These are phyloP conservation scores for Ochetophila trinervis DNA, from an alignment of 306 rosid species.

Conservation along the genomic window DNA sequence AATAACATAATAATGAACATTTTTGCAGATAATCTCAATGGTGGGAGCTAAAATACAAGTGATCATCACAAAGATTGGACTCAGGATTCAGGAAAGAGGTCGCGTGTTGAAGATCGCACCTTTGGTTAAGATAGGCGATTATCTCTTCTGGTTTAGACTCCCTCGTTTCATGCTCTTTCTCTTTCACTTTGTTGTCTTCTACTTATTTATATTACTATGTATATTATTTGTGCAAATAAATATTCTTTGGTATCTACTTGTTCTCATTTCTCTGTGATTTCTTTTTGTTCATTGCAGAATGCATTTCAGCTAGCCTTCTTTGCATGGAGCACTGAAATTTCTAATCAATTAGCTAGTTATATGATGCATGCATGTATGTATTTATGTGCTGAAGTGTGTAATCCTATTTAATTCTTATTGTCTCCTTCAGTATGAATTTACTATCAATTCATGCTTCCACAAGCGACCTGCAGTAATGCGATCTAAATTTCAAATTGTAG, in stretches of 20 bases:
- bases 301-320: constrained; percentile 81
- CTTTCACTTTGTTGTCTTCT: constrained; percentile 71
- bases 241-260: not conserved
- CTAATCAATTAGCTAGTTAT: not conserved
- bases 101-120: constrained; percentile 73
- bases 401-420: not conserved
- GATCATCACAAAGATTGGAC: constrained; percentile 70
- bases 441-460: constrained; percentile 49
- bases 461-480: constrained; percentile 27
- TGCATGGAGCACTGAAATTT: constrained; percentile 54
- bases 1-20: not conserved
- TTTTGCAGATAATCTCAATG: constrained; percentile 54
- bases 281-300: constrained; percentile 44
- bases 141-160: constrained; percentile 72
- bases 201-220: not conserved
- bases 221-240: too few relatives aligned
- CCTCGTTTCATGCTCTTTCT: constrained; percentile 60
- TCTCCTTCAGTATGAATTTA: constrained; percentile 38
- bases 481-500: constrained; percentile 51
- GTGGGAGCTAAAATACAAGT: constrained; percentile 77
- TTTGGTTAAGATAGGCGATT: constrained; percentile 63
- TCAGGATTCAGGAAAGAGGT: constrained; percentile 60
- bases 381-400: not conserved
- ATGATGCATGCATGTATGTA: not conserved
- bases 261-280: not conserved